Base-by-base conservation (phyloP, 78 protist genomes). In the Dictyostelium firmibasis region DNA sequence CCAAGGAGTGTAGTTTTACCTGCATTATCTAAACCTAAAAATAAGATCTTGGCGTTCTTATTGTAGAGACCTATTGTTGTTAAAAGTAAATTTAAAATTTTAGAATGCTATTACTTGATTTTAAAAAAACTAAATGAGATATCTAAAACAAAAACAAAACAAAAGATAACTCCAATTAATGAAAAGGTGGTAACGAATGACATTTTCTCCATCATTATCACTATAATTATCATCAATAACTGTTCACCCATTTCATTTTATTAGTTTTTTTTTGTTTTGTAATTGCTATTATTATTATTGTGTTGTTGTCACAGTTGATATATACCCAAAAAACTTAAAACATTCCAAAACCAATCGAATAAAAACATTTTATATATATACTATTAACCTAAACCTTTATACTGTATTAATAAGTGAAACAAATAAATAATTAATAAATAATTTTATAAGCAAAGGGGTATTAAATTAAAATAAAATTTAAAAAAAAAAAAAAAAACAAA, bases 1-100 rank as follows among this genome's bases (percentile, higher is more conserved):
- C 99, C 99, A 41, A 99, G 84, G 14, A 99, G 97, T 3, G 99
- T 99, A 33, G 99, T 99, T 93, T 99, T 99, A 20, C 99, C 99
- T 6, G 99, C 99, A 60, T 98, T 99, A 97, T 99, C 99, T 29
- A 99, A 93, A 35, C 99, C 99, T 13, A 99, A 97, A 89, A 99
- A 99, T n/a, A 99, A 95, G 78, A 99, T 97, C 78, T 98, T 98
- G 77, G 99, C 99, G 33, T 60, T 83, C 97, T 99, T 99, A 82
- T 95, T 74, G 38, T 92, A 94, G 18, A 99, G 98, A 7, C 99
- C 99, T 91, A 89, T 7, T 29, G n/a, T 78, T 16, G 4, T 57
- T 57, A 20, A 20, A 57, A 57, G 20, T 20, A 20, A 57, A 57
- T 20, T 16, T 38, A 78, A 31, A 10, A 31, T 70, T 31, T 81